Evolutionary conservation across 2,329 filamentous ascomycete species (phyloP).

Genomic region (Canariomyces notabilis): DNA sequence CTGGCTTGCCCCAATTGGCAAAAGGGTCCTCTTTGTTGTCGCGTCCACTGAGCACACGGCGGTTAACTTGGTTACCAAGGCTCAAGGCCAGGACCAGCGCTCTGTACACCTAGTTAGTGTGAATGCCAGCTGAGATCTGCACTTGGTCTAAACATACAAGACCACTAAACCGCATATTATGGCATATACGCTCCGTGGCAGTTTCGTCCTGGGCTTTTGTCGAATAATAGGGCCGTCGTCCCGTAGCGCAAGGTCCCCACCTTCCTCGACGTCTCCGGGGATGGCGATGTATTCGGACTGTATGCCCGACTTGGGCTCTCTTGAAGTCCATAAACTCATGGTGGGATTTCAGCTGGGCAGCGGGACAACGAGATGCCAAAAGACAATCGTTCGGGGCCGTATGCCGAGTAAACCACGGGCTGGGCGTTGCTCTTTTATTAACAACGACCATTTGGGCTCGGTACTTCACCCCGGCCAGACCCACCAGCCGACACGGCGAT

Average conservation of each 20-base stretch:
- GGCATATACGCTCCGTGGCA: constrained; percentile 3
- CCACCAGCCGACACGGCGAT: constrained; percentile 8
- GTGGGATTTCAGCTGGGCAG: too few relatives aligned
- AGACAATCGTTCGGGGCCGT: too few relatives aligned
- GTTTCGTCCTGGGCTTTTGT: neutral
- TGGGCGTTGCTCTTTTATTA: too few relatives aligned
- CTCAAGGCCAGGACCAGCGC: constrained; percentile 1
- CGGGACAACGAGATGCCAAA: constrained; percentile 1
- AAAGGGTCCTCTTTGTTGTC: constrained; percentile 26
- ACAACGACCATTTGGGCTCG: neutral
- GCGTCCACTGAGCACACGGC: neutral
- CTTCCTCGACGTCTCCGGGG: constrained; percentile 1
- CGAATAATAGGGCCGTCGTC: neutral
- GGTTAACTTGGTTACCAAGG: constrained; percentile 1
- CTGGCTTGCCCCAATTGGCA: constrained; percentile 33
- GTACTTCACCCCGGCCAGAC: constrained; percentile 7
- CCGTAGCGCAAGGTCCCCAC: neutral
- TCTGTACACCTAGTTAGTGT: neutral
- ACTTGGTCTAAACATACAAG: constrained; percentile 7
- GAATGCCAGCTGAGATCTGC: neutral
- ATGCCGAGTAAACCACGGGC: too few relatives aligned
- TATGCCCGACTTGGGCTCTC: constrained; percentile 2
- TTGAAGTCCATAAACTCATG: constrained; percentile 12
- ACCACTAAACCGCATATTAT: constrained; percentile 1
- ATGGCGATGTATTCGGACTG: constrained; percentile 7